Conservation (phyloP, 495 filamentous ascomycete genomes). For the Evernia prunastri region DNA sequence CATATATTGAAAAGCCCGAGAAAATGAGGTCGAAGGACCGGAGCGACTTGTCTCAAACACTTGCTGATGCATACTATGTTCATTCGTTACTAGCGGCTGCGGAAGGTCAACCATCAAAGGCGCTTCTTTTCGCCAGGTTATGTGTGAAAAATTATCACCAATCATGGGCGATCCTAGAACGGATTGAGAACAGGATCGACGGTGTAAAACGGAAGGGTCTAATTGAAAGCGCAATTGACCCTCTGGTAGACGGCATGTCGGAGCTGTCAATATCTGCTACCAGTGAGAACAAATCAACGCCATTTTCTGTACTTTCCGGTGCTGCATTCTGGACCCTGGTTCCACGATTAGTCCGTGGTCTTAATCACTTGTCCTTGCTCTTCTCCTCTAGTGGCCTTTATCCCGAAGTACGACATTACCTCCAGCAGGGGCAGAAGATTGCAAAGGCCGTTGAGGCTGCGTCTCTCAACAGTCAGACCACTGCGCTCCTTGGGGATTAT, state of each 20-base stretch:
- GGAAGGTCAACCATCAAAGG: constrained; percentile 55
- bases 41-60: constrained; percentile 22
- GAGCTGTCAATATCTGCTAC: constrained; percentile 13
- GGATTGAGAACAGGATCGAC: constrained; percentile 34
- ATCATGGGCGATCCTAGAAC: constrained; percentile 63
- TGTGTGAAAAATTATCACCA: constrained; percentile 60
- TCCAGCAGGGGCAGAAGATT: constrained; percentile 75
- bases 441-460: constrained; percentile 60
- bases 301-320: constrained; percentile 39
- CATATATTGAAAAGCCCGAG: neutral
- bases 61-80: constrained; percentile 50
- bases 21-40: constrained; percentile 14
- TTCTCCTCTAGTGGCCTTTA: constrained; percentile 81
- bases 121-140: constrained; percentile 59
- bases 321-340: constrained; percentile 79
- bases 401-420: constrained; percentile 84
- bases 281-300: constrained; percentile 16
- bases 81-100: constrained; percentile 59
- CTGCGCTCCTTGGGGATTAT: constrained; percentile 8
- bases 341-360: constrained; percentile 58
- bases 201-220: constrained; percentile 14
- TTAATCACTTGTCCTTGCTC: constrained; percentile 64
- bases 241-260: constrained; percentile 14
- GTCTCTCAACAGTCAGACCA: constrained; percentile 37
- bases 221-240: constrained; percentile 2